Evolutionary conservation across 148 eudicot species (phyloP).

Genomic region (Nepenthes gracilis): DNA sequence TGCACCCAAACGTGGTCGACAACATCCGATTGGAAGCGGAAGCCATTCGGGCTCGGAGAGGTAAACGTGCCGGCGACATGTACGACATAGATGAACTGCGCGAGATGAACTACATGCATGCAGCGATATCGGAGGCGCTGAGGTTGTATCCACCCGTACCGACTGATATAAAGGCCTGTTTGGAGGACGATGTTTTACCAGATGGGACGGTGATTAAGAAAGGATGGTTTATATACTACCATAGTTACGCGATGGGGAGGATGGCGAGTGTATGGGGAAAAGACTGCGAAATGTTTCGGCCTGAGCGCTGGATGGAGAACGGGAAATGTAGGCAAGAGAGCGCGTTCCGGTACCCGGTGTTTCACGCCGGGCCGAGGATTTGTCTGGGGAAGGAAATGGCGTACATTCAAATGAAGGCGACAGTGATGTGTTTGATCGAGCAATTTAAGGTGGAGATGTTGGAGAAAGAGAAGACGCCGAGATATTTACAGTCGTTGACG

Average conservation of each 20-base stretch:
- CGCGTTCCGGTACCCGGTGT: slow-evolving; percentile 32
- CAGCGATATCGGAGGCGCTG: slow-evolving; percentile 25
- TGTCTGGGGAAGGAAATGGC: slow-evolving; percentile 34
- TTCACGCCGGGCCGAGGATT: slow-evolving; percentile 37
- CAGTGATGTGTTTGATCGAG: slow-evolving; percentile 22
- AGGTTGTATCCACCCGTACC: slow-evolving; percentile 33
- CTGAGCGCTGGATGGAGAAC: slow-evolving; percentile 23
- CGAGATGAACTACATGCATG: slow-evolving; percentile 23
- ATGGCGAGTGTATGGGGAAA: slow-evolving; percentile 23
- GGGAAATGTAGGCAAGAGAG: slow-evolving; percentile 9
- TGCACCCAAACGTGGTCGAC: background rate
- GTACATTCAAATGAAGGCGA: slow-evolving; percentile 29
- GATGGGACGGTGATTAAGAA: slow-evolving; percentile 29
- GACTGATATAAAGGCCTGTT: slow-evolving; percentile 11
- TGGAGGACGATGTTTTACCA: slow-evolving; percentile 23
- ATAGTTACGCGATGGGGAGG: slow-evolving; percentile 31
- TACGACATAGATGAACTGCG: slow-evolving; percentile 12
- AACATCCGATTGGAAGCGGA: slow-evolving; percentile 8
- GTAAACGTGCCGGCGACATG: slow-evolving; percentile 1
- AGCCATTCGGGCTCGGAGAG: background rate
- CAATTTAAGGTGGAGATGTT: slow-evolving; percentile 15
- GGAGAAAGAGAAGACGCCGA: slow-evolving; percentile 16
- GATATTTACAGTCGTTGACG: slow-evolving; percentile 19
- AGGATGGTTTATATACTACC: slow-evolving; percentile 19
- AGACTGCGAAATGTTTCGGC: slow-evolving; percentile 20